A percentile compares a stretch with the other conserved stretches of the same genome.
Evolutionary conservation across 805 yeast genomes (phyloP).

Genomic region (Dipodascus geniculatus): DNA sequence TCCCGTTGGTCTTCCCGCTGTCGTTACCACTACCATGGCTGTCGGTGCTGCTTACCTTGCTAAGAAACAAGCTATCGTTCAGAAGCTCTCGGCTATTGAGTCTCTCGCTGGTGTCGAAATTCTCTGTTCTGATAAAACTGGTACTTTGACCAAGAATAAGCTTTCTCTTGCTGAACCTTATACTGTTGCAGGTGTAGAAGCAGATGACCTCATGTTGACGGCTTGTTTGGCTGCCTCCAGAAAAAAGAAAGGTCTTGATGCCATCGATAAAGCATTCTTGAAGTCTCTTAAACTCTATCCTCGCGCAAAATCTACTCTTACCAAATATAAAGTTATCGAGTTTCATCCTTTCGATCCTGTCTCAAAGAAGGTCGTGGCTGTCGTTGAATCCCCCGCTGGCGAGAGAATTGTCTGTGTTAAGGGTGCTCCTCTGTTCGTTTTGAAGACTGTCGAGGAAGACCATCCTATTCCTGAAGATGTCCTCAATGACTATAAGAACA

Average conservation of each 20-base stretch:
- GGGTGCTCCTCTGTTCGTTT: constrained; percentile 96
- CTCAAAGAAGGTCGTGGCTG: constrained; percentile 90
- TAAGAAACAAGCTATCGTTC: constrained; percentile 94
- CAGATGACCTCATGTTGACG: constrained; percentile 93
- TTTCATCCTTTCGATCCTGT: constrained; percentile 98
- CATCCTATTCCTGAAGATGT: constrained; percentile 92
- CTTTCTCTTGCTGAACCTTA: constrained; percentile 92
- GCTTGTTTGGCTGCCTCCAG: constrained; percentile 97
- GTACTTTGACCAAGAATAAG: constrained; percentile 96
- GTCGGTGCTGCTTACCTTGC: constrained; percentile 99
- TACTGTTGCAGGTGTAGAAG: constrained; percentile 94
- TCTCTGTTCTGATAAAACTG: constrained; percentile 96
- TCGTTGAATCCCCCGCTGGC: constrained; percentile 92
- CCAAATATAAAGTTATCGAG: constrained; percentile 88
- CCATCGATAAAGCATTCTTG: constrained; percentile 93
- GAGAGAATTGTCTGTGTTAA: constrained; percentile 91
- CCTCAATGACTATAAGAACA: constrained; percentile 89
- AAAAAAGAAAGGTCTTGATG: constrained; percentile 97
- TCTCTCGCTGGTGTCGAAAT: constrained; percentile 96
- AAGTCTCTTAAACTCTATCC: constrained; percentile 82
- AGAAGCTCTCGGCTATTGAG: constrained; percentile 92
- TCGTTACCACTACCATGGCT: constrained; percentile 97
- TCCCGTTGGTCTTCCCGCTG: constrained; percentile 98
- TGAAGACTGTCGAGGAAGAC: constrained; percentile 94
- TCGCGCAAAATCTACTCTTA: constrained; percentile 82